Evolutionary conservation across 2,329 filamentous ascomycete species (phyloP), one percentile per base, ranked within the genome.

Genomic region (Hymenoscyphus salicellus): DNA sequence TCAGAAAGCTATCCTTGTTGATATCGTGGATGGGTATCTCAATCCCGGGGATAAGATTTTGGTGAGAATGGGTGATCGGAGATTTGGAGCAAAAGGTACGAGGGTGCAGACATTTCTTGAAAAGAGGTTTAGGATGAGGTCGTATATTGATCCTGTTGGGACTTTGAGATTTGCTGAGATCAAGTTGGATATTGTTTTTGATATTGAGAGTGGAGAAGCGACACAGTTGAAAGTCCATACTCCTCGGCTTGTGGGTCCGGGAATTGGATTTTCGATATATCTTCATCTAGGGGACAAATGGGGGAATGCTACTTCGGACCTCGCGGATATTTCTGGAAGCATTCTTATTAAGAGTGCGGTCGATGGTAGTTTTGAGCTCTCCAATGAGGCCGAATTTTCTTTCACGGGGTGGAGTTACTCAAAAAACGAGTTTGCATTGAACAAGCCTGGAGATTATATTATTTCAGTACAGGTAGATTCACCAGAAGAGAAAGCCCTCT

Each of bases 1-100:
- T 33, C 76, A 78, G 46, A 78, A 78, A 65, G 77, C 77, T 38
- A 70, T 78, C 38, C 77, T 77, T 58, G 70, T 78, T 23, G 74
- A 76, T 55, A 71, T 78, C 32, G 73, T 77, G 0, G 76, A 78
- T 58, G 76, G 76, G 0, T 77, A 77, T 63, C 67, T 78, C 41
- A 77, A 78, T 55, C 75, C 76, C 0, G 75, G 75, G 0, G 75
- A 77, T 66, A 71, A 72, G 59, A 77, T 77, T 43, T 58, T 75
- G 1, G 68, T 77, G 6, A 73, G 76, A 1, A 61, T 78, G 3
- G 76, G 75, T 16, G 76, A 77, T 55, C 62, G 72, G 14, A 67
- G 75, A 14, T 77, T 68, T 64, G 75, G 76, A 16, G 62, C 74
- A 1, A 60, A 68, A 17, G 75, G 76, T 3, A 77, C 75, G 1